Evolutionary conservation across 805 yeast species (phyloP), one percentile per base, ranked within the genome.

Genomic region (Kockiozyma suomiensis): DNA sequence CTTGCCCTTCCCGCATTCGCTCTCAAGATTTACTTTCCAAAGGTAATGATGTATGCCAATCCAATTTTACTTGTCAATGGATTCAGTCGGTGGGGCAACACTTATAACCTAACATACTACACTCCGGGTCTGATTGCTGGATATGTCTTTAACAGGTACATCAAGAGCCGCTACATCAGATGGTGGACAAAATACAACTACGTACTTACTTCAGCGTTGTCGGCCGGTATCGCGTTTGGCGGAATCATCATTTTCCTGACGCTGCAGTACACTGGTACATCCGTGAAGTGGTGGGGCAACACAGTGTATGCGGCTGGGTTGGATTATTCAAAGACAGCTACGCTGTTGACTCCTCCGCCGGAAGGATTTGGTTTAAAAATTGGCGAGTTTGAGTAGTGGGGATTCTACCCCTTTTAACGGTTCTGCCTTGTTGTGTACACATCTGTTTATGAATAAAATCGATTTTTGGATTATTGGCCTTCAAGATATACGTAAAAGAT

Each of bases 161-260:
- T 86, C 54, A 83, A 82, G 62, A 77, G 81, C 50, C 76, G 77
- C 60, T 84, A 82, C 74, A 75, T 81, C 50, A 74, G 78, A 49
- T 86, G 90, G 91, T 86, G 91, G 90, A 83, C 85, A 35, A 85
- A 85, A 72, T 86, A 86, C 72, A 85, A 85, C 70, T 85, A 84
- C 70, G 80, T 85, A 3, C 73, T 86, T 50, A 80, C 87, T 21
- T 84, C 87, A 25, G 90, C 83, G 1, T 73, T 86, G 21, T 85
- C 86, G 42, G 81, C 86, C 4, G 89, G 89, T 1, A 79, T 85
- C 17, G 88, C 89, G 0, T 78, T 84, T 62, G 79, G 85, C 33
- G 81, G 86, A 1, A 73, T 86, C 54, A 59, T 84, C 23, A 80
- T 86, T 13, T 85, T 85, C 68, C 75, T 84, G 67, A 69, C 75